These are phyloP conservation scores for Trifolium fragiferum DNA, from an alignment of 306 rosid species.

Conservation along the genomic window DNA sequence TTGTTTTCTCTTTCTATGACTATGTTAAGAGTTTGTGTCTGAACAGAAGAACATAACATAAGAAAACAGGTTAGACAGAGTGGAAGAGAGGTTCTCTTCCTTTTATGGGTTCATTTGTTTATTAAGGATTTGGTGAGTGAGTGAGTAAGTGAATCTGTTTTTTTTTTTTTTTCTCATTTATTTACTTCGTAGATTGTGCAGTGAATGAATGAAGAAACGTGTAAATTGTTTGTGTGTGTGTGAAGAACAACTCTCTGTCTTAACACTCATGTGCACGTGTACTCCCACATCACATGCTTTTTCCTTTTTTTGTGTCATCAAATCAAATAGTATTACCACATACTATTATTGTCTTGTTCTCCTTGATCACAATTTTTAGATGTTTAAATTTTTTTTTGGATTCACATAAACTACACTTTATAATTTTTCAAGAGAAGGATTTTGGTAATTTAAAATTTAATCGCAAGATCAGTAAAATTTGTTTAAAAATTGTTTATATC, in stretches of 20 bases:
- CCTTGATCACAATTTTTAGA: neutral
- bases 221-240: neutral
- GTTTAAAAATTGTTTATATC: too few relatives aligned
- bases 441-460: too few relatives aligned
- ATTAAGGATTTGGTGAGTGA: slow-evolving; percentile 4
- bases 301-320: slow-evolving; percentile 37
- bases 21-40: slow-evolving; percentile 7
- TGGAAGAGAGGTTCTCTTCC: slow-evolving; percentile 36
- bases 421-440: too few relatives aligned
- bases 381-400: too few relatives aligned
- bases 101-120: slow-evolving; percentile 38
- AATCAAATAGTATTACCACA: slow-evolving; percentile 39
- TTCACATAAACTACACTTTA: too few relatives aligned
- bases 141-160: slow-evolving; percentile 47
- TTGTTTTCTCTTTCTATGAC: slow-evolving; percentile 26
- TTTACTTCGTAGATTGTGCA: slow-evolving; percentile 52
- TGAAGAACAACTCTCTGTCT: slow-evolving; percentile 9
- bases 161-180: slow-evolving; percentile 51
- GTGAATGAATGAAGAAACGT: neutral
- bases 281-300: slow-evolving; percentile 69
- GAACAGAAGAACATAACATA: slow-evolving; percentile 37
- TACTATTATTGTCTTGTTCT: slow-evolving; percentile 40
- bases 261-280: slow-evolving; percentile 61
- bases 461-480: too few relatives aligned
- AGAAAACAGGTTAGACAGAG: slow-evolving; percentile 36